These are phyloP conservation scores for Termitomyces sp. DNA, from an alignment of 1,284 basidiomycete genomes.

Conservation along the genomic window DNA sequence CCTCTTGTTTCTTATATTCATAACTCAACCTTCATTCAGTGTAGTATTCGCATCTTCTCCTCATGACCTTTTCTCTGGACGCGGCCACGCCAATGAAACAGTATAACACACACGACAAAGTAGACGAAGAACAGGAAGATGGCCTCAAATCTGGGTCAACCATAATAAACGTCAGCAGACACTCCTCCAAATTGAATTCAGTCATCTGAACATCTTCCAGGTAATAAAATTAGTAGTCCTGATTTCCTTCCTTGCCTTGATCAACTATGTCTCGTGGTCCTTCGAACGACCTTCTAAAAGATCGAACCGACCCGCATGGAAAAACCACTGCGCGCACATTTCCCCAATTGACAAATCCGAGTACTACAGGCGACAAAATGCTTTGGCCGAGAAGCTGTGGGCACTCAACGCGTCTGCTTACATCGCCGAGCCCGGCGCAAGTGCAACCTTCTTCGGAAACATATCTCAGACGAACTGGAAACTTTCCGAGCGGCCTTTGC, in stretches of 20 bases:
- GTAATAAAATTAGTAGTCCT: neutral
- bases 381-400: slow-evolving; percentile 46
- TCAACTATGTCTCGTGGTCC: neutral
- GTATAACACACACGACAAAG: neutral
- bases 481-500: slow-evolving; percentile 73
- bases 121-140: neutral
- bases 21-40: too few species aligned
- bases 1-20: too few species aligned
- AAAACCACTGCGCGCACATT: slow-evolving; percentile 44
- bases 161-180: neutral
- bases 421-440: slow-evolving; percentile 73
- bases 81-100: neutral
- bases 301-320: slow-evolving; percentile 1
- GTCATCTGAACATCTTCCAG: neutral
- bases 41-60: neutral
- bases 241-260: neutral
- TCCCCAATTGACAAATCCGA: slow-evolving; percentile 44
- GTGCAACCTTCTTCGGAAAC: slow-evolving; percentile 67
- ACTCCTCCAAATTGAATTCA: neutral
- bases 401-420: slow-evolving; percentile 54
- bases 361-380: slow-evolving; percentile 47
- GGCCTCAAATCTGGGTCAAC: neutral
- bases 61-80: neutral
- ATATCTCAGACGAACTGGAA: slow-evolving; percentile 59
- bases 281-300: neutral